These are phyloP conservation scores for Cyphellophora europaea DNA, from an alignment of 2,329 filamentous ascomycete species.

Conservation along the genomic window DNA sequence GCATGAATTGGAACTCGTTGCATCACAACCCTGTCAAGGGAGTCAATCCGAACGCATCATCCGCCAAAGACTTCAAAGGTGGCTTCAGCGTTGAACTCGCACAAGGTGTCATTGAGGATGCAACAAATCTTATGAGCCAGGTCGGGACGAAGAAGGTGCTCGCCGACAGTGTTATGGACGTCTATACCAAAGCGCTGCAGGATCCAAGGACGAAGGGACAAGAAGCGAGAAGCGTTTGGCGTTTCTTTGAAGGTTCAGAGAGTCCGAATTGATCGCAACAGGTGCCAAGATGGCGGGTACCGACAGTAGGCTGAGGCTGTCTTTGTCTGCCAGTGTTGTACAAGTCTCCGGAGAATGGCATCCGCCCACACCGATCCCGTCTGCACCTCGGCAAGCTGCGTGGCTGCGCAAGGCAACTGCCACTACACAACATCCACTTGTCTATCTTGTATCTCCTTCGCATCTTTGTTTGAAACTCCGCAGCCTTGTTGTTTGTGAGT, in stretches of 20 bases:
- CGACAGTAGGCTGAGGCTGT: too few species aligned
- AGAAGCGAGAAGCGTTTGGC: constrained; percentile 48
- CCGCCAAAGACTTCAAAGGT: constrained; percentile 26
- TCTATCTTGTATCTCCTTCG: too few species aligned
- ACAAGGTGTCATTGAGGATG: constrained; percentile 49
- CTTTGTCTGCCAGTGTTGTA: too few species aligned
- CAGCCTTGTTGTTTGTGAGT: too few species aligned
- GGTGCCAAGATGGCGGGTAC: too few species aligned
- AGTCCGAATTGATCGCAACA: too few species aligned
- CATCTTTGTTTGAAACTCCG: too few species aligned
- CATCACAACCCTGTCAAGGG: constrained; percentile 24
- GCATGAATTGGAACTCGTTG: constrained; percentile 20
- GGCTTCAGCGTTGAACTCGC: constrained; percentile 49
- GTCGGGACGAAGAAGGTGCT: constrained; percentile 42
- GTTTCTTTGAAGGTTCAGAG: constrained; percentile 12
- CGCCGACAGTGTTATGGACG: constrained; percentile 39
- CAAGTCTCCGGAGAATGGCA: too few species aligned
- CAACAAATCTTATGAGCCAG: constrained; percentile 42
- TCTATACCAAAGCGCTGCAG: constrained; percentile 42
- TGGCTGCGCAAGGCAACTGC: too few species aligned
- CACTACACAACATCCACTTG: too few species aligned
- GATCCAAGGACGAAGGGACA: constrained; percentile 42
- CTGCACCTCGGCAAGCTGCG: too few species aligned
- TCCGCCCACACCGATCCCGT: too few species aligned
- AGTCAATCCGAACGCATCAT: constrained; percentile 30